Percentiles rank a stretch among this genome's conserved stretches.
Conservation (phyloP, 352 stramenopile species). For the Pythium myriotylum region DNA sequence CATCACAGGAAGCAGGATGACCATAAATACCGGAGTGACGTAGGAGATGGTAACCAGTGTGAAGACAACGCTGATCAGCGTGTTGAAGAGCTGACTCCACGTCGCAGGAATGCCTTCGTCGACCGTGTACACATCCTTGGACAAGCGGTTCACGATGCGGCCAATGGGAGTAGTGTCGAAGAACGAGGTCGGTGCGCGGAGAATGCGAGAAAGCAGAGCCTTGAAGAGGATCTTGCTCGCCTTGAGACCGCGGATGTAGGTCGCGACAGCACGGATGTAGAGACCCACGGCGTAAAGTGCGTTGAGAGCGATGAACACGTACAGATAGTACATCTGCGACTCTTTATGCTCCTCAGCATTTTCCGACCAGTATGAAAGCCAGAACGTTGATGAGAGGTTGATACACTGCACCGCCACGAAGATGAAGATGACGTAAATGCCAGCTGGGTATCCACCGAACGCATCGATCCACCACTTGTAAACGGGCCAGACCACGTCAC, state of each 20-base stretch:
- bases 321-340: slow-evolving; percentile 80
- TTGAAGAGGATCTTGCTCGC: slow-evolving; percentile 62
- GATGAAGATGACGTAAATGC: slow-evolving; percentile 42
- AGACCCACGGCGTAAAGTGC: slow-evolving; percentile 56
- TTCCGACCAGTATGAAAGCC: slow-evolving; percentile 91
- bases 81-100: slow-evolving; percentile 39
- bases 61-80: slow-evolving; percentile 66
- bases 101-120: slow-evolving; percentile 67
- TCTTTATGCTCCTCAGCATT: slow-evolving; percentile 38
- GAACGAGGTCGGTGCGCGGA: slow-evolving; percentile 73
- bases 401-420: slow-evolving; percentile 51
- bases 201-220: slow-evolving; percentile 88
- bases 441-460: slow-evolving; percentile 59
- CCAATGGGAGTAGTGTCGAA: slow-evolving; percentile 84
- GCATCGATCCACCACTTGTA: slow-evolving; percentile 68
- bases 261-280: slow-evolving; percentile 60
- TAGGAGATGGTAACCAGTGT: slow-evolving; percentile 69
- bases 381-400: slow-evolving; percentile 81
- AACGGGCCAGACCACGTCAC: slow-evolving; percentile 60
- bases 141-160: slow-evolving; percentile 82
- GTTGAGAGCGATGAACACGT: slow-evolving; percentile 82
- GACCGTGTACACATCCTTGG: slow-evolving; percentile 76
- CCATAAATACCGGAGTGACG: slow-evolving; percentile 68
- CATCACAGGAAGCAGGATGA: slow-evolving; percentile 70
- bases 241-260: slow-evolving; percentile 60